Base-by-base conservation (phyloP, 148 eudicot genomes). In the Amaranthus cruentus region DNA sequence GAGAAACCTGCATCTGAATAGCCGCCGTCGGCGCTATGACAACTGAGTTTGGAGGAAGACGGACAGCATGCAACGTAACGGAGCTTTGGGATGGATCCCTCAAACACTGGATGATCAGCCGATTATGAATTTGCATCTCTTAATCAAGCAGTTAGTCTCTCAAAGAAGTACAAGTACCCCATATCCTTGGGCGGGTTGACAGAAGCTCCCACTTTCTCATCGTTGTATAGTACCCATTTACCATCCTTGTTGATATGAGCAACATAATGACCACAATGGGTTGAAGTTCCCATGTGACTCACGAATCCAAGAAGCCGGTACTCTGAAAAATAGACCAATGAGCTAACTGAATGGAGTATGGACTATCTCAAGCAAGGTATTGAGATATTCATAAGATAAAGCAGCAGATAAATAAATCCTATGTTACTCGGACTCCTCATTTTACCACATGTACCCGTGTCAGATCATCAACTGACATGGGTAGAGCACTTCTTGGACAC, bases 211-310 rank as follows among this genome's bases (percentile, higher is more conserved):
- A 94, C 98, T 80, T 94, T 94, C 21, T 85, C 88, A 48, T 94
- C 98, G 18, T 94, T 94, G 87, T 81, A 94, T 66, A 94, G 89
- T 47, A 88, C 96, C 98, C 98, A 91, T 81, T 84, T 86, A 18
- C 96, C 97, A 50, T 91, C 96, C 83, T 94, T 94, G 69, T 81
- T 68, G 62, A 94, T 84, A 75, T 94, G 98, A 61, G 98, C 98
- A 58, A 94, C 98, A 79, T 94, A 94, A 73, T 94, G 98, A 58
- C 98, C 98, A 58, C 98, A 91, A 15, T 91, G 98, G 2, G 97
- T 94, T 49, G 98, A 94, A 14, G 98, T 91, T 63, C 98, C 97
- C 50, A 94, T 94, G 84, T 94, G 98, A 78, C 97, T 91, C 78
- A 91, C 90, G 58, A 94, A 74, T 53, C 98, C 98, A 65, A 88